A percentile compares a stretch with the other conserved stretches of the same genome.
These are phyloP conservation scores for Venturia pyrina DNA, from an alignment of 2,329 filamentous ascomycete species.

Conservation along the genomic window DNA sequence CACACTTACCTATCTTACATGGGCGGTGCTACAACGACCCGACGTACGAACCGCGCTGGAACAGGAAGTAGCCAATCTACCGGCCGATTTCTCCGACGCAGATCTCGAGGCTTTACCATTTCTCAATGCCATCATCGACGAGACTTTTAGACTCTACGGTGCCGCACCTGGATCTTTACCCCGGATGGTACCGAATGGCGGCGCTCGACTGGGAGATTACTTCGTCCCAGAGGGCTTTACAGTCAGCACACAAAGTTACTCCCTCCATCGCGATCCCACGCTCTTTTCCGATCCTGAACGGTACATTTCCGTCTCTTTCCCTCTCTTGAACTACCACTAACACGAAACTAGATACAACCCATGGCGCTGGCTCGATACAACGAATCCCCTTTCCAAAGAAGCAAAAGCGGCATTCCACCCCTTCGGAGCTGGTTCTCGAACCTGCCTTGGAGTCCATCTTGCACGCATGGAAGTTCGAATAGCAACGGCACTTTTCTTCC, in stretches of 20 bases:
- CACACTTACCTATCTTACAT: slow-evolving; percentile 25
- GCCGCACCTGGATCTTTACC: neutral
- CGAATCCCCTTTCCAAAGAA: slow-evolving; percentile 20
- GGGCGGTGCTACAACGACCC: slow-evolving; percentile 21
- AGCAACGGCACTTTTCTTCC: slow-evolving; percentile 42
- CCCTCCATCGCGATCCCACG: neutral
- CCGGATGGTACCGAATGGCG: neutral
- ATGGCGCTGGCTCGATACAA: slow-evolving; percentile 21
- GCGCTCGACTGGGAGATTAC: neutral
- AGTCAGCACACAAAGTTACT: neutral
- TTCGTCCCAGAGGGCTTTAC: slow-evolving; percentile 2
- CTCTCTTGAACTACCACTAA: neutral
- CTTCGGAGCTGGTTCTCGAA: slow-evolving; percentile 58
- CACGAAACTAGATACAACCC: slow-evolving; percentile 22
- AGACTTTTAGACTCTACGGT: neutral
- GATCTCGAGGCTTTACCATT: neutral
- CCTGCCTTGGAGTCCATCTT: slow-evolving; percentile 61
- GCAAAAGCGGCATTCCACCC: slow-evolving; percentile 52
- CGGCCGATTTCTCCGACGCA: neutral
- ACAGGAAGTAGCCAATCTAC: neutral
- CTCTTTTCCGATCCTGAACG: neutral
- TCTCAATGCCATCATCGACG: slow-evolving; percentile 5
- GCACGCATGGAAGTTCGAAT: slow-evolving; percentile 49
- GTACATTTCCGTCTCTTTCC: neutral
- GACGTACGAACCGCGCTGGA: neutral